These are phyloP conservation scores for Arachis monticola DNA, from an alignment of 331 rosid genomes.

Conservation along the genomic window DNA sequence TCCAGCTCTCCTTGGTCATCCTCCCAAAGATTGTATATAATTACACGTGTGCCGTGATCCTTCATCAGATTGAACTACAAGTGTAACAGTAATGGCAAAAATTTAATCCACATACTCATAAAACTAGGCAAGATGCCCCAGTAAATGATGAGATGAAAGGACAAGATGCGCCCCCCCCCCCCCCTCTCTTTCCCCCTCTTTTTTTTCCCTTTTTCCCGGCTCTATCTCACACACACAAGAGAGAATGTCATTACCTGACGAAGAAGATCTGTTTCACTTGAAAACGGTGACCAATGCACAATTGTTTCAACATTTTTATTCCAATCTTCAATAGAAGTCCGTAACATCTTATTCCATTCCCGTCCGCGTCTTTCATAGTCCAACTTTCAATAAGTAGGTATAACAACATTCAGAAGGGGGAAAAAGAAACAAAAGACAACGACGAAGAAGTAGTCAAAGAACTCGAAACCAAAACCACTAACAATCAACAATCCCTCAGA, in stretches of 20 bases:
- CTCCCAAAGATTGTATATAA: constrained; percentile 98
- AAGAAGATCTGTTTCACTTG: constrained; percentile 72
- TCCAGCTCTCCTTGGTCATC: constrained; percentile 95
- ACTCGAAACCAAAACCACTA: constrained; percentile 18
- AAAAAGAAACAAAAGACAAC: too few relatives aligned
- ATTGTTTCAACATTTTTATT: constrained; percentile 69
- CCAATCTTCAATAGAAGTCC: constrained; percentile 77
- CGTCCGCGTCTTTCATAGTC: constrained; percentile 72
- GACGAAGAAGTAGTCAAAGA: background rate
- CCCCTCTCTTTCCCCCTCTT: background rate
- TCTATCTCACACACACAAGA: background rate
- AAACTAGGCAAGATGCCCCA: constrained; percentile 16
- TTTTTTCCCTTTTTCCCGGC: too few relatives aligned
- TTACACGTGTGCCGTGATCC: constrained; percentile 84
- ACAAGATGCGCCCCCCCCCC: too few relatives aligned
- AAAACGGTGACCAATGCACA: constrained; percentile 84
- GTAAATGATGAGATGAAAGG: constrained; percentile 5
- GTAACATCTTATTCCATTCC: constrained; percentile 63
- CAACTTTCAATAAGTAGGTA: constrained; percentile 58
- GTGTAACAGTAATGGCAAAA: constrained; percentile 30
- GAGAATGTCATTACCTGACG: constrained; percentile 65
- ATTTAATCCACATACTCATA: constrained; percentile 30
- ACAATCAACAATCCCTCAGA: background rate
- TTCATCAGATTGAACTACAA: constrained; percentile 71
- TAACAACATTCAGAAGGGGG: constrained; percentile 38